Conservation (phyloP, 148 eudicot genomes). For the Chenopodium formosanum region DNA sequence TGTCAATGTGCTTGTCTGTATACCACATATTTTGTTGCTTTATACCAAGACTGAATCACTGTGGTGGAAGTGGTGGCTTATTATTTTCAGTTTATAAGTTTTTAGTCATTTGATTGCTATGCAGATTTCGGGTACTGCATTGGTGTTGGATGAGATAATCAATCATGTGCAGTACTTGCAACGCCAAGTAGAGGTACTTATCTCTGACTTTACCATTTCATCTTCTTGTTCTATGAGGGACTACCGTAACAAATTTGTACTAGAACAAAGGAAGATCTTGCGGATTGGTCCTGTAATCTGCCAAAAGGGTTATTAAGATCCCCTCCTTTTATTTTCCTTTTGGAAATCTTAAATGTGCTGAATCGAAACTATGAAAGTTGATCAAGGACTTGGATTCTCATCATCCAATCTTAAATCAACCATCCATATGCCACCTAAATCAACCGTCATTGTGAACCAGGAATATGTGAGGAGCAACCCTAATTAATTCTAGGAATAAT, state of each 20-base stretch:
- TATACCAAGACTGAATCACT: not conserved
- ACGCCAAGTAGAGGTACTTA: slow-evolving; percentile 89
- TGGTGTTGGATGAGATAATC: slow-evolving; percentile 95
- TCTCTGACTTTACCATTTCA: not conserved
- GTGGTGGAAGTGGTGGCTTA: slow-evolving; percentile 8
- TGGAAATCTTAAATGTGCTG: not conserved
- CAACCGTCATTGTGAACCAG: not conserved
- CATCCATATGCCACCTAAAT: not conserved
- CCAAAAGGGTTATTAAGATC: not conserved
- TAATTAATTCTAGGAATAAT: not conserved
- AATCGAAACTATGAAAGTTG: not conserved
- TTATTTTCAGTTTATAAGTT: not conserved
- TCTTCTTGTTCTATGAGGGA: not conserved
- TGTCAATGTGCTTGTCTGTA: not conserved
- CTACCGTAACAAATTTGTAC: not conserved
- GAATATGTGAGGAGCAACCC: not conserved
- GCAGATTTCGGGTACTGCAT: slow-evolving; percentile 94
- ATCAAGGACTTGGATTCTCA: not conserved
- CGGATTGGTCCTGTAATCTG: not conserved
- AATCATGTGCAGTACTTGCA: slow-evolving; percentile 94
- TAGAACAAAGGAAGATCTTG: not conserved
- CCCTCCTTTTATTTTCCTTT: not conserved
- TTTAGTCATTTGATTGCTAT: slow-evolving; percentile 16
- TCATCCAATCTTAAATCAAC: not conserved
- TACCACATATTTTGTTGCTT: not conserved